Conservation (phyloP, 2,329 filamentous ascomycete genomes). For the Trichoderma polysporum region DNA sequence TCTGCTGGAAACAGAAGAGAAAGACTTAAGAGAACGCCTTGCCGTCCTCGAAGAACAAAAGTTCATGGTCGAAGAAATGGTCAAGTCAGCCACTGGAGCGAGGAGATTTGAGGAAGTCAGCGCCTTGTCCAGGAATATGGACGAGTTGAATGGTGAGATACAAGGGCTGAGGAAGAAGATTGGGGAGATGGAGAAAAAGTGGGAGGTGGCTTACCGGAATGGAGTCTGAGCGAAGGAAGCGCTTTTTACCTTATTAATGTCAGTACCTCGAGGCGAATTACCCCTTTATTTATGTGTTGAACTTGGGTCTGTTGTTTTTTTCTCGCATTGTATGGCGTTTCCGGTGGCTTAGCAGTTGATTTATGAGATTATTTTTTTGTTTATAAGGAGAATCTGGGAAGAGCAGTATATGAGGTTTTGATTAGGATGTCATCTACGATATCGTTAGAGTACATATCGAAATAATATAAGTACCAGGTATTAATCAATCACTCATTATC, state of each 20-base stretch:
- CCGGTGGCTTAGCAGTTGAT: not conserved
- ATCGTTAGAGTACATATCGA: not conserved
- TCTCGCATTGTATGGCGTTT: slow-evolving; percentile 40
- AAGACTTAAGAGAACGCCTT: slow-evolving; percentile 72
- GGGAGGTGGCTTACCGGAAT: slow-evolving; percentile 52
- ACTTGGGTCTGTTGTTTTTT: not conserved
- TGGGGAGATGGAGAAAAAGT: slow-evolving; percentile 61
- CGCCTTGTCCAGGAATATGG: slow-evolving; percentile 74
- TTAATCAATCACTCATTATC: not conserved
- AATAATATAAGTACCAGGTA: not conserved
- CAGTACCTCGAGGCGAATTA: not conserved
- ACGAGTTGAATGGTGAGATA: slow-evolving; percentile 80
- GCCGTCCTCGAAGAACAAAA: slow-evolving; percentile 88
- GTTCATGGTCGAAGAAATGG: slow-evolving; percentile 86
- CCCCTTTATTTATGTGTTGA: not conserved
- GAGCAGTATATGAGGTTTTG: not conserved
- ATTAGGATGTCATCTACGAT: not conserved
- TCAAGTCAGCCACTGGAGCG: slow-evolving; percentile 71
- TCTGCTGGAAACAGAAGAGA: slow-evolving; percentile 76
- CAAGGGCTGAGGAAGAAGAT: slow-evolving; percentile 64
- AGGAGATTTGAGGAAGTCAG: slow-evolving; percentile 84
- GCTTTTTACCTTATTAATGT: not conserved
- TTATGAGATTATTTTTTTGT: not conserved
- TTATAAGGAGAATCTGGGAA: not conserved
- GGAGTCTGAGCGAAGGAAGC: slow-evolving; percentile 22